Evolutionary conservation across 352 stramenopile species (phyloP), one percentile per base, ranked within the genome.

Genomic region (Phytophthora vignae): DNA sequence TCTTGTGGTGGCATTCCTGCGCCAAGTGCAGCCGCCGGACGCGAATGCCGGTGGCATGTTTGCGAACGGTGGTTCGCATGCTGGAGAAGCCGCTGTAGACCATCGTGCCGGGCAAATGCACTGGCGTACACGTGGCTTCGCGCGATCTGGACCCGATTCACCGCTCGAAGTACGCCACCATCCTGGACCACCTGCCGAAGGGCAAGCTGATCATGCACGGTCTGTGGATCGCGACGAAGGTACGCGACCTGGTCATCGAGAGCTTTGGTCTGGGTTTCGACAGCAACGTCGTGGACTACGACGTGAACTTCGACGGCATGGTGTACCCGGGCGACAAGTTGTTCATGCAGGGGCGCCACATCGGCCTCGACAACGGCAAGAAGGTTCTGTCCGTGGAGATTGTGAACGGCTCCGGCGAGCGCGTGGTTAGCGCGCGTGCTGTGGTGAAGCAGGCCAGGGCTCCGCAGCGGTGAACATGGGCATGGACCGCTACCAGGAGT

Each of bases 141-240:
- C 84, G 88, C 29, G 91, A 97, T 54, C 57, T 96, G 72, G 96
- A 97, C 74, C 86, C 91, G 36, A 97, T 97, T 58, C 88, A 97
- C 62, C 86, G 90, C 4, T 95, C 88, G 11, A 78, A 75, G 54
- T 92, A 94, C 55, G 77, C 88, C 15, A 90, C 90, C 0, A 77
- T 90, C n/a, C 70, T 96, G 9, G 90, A 85, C 7, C 81, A 88
- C 46, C 78, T 97, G 55, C 90, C 91, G 15, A 71, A 84, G 14
- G 84, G 83, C 19, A 83, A 86, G 67, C 85, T 90, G 8, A 95
- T 97, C 69, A 96, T 96, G 85, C 90, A 97, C 62, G 91, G 91
- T 27, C 79, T 97, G 83, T 97, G 91, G 91, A 94, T 84, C 19
- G 88, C 87, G 3, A 92, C 82, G n/a, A 96, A 95, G 67, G 87